Evolutionary conservation across 352 stramenopile species (phyloP).

Genomic region (Pythium aristosporum): DNA sequence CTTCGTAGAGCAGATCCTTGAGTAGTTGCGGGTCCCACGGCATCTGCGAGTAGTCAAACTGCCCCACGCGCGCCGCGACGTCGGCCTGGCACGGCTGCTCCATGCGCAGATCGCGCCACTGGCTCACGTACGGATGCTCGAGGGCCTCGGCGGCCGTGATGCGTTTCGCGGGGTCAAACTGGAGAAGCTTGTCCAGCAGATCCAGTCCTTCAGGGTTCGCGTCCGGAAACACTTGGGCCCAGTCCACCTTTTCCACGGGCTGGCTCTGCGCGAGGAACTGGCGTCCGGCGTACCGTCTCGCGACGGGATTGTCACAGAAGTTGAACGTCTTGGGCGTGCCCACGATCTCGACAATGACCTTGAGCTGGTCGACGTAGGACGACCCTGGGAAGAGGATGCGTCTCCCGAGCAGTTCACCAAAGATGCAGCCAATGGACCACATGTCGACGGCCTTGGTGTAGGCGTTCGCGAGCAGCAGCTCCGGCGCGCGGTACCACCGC

Average conservation of each 20-base stretch:
- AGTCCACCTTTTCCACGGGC: constrained; percentile 73
- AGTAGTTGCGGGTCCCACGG: constrained; percentile 67
- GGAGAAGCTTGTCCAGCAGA: constrained; percentile 83
- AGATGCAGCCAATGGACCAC: constrained; percentile 99
- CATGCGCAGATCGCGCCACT: constrained; percentile 67
- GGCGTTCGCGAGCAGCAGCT: constrained; percentile 78
- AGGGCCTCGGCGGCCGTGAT: constrained; percentile 86
- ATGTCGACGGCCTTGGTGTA: constrained; percentile 92
- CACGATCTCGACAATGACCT: constrained; percentile 85
- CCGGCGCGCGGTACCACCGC: constrained; percentile 89
- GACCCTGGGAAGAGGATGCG: constrained; percentile 81
- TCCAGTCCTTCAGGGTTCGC: constrained; percentile 86
- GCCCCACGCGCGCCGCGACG: constrained; percentile 52
- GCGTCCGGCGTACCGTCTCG: constrained; percentile 75
- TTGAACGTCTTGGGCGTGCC: constrained; percentile 82
- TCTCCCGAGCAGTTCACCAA: constrained; percentile 96
- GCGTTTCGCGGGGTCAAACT: constrained; percentile 85
- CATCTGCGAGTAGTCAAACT: constrained; percentile 78
- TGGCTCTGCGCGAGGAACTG: constrained; percentile 79
- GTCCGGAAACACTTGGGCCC: constrained; percentile 73
- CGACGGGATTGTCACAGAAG: constrained; percentile 85
- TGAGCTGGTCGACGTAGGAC: constrained; percentile 87
- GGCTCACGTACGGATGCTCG: constrained; percentile 88
- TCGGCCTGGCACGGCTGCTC: constrained; percentile 55
- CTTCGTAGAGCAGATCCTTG: constrained; percentile 80